Evolutionary conservation across 2,329 filamentous ascomycete species (phyloP).

Genomic region (Polytolypa hystricis): DNA sequence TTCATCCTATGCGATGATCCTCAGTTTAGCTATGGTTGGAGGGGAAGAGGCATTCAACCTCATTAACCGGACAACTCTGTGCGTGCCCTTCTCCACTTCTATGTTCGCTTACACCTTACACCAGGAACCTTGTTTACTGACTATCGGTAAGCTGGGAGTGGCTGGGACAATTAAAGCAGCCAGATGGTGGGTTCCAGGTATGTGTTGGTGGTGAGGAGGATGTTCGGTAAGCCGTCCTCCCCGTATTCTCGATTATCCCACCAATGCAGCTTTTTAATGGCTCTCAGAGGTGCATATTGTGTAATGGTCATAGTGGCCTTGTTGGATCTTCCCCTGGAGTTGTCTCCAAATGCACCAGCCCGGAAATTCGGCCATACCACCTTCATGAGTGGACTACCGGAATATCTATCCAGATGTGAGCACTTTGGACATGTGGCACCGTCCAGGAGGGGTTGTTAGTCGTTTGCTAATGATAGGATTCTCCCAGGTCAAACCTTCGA

Average conservation of each 20-base stretch:
- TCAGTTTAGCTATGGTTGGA: conserved; percentile 69
- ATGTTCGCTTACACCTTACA: background rate
- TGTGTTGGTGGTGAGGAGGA: conserved; percentile 81
- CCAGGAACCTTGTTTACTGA: no score
- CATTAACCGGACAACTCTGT: conserved; percentile 70
- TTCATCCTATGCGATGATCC: conserved; percentile 71
- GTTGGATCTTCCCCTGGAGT: conserved; percentile 67
- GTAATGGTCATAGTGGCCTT: conserved; percentile 74
- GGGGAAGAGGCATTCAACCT: conserved; percentile 61
- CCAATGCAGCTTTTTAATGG: conserved; percentile 4
- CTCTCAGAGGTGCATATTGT: conserved; percentile 72
- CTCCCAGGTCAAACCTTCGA: conserved; percentile 79
- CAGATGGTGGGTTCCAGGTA: conserved; percentile 82
- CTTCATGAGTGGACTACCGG: conserved; percentile 61
- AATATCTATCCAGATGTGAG: conserved; percentile 73
- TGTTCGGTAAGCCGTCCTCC: conserved; percentile 52
- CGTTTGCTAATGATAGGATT: conserved; percentile 7
- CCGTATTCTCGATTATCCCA: background rate
- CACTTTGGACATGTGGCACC: conserved; percentile 15
- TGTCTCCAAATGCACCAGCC: conserved; percentile 62
- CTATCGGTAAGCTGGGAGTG: conserved; percentile 84
- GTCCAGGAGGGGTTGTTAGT: background rate
- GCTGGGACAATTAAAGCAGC: conserved; percentile 75
- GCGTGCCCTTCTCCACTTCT: conserved; percentile 19
- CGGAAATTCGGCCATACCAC: conserved; percentile 50